A percentile compares a stretch with the other conserved stretches of the same genome.
Conservation (phyloP, 1,139 yeast genomes). For the Geotrichum klebahnii region DNA sequence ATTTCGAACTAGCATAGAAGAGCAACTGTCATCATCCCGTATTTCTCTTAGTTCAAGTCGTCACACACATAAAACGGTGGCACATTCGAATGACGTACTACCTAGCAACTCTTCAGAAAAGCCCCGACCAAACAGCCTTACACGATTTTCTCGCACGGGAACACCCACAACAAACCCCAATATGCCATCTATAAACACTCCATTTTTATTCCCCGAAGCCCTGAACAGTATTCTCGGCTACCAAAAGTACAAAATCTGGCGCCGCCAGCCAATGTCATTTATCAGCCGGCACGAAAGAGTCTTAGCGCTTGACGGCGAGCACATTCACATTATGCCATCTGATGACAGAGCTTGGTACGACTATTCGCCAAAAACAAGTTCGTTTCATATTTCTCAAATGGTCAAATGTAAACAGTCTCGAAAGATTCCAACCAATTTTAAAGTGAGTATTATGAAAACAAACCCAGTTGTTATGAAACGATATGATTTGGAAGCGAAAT, state of each 20-base stretch:
- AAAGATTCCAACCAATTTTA: constrained; percentile 75
- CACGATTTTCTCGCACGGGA: too few relatives aligned
- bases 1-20: too few relatives aligned
- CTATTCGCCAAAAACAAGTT: constrained; percentile 69
- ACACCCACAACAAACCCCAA: too few relatives aligned
- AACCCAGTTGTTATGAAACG: constrained; percentile 56
- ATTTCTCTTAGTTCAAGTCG: too few relatives aligned
- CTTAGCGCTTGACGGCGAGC: constrained; percentile 88
- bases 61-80: too few relatives aligned
- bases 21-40: too few relatives aligned
- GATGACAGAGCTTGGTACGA: constrained; percentile 64
- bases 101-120: too few relatives aligned
- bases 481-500: constrained; percentile 79
- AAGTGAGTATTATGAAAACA: constrained; percentile 70
- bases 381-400: constrained; percentile 81
- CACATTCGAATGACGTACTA: too few relatives aligned
- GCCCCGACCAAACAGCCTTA: too few relatives aligned
- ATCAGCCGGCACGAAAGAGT: constrained; percentile 77
- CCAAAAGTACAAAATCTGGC: constrained; percentile 71
- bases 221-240: constrained; percentile 32
- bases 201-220: constrained; percentile 18
- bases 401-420: constrained; percentile 69
- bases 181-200: constrained; percentile 13
- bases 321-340: constrained; percentile 82
- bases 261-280: constrained; percentile 82